Percentiles rank a stretch among this genome's conserved stretches.
Evolutionary conservation across 805 yeast species (phyloP).

Genomic region (Starmerella etchellsii): DNA sequence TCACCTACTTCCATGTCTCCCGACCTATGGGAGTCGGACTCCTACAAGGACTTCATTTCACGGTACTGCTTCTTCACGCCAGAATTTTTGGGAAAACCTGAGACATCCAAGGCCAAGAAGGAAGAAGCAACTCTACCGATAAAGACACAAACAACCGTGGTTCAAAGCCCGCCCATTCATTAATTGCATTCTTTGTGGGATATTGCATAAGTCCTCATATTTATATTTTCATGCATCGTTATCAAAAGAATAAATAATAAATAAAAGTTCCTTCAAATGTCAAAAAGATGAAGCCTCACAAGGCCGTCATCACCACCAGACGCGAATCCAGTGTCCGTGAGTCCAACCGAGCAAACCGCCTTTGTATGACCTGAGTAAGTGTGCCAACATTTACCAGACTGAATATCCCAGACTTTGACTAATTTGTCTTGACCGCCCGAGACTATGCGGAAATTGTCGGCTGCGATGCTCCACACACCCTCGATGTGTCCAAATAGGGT

Average conservation of each 20-base stretch:
- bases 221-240: neutral
- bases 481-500: conserved; percentile 97
- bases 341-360: conserved; percentile 52
- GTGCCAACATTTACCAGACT: conserved; percentile 85
- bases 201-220: too few species aligned
- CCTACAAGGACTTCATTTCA: conserved; percentile 30
- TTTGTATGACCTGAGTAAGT: conserved; percentile 65
- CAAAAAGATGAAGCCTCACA: conserved; percentile 76
- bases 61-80: conserved; percentile 32
- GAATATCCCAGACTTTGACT: conserved; percentile 91
- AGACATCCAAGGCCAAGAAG: too few species aligned
- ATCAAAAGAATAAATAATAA: neutral
- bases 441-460: conserved; percentile 87
- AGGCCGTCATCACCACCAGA: conserved; percentile 83
- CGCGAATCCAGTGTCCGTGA: conserved; percentile 80
- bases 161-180: neutral
- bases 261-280: conserved; percentile 10
- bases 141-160: too few species aligned
- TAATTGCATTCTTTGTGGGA: neutral
- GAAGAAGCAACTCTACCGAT: neutral
- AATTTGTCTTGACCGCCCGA: conserved; percentile 89
- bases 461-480: conserved; percentile 95
- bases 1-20: neutral
- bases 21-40: conserved; percentile 24
- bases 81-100: neutral